phyloP scores from a whole-genome alignment of 768 basidiomycete genomes.

The Nidularia sp. region DNA sequence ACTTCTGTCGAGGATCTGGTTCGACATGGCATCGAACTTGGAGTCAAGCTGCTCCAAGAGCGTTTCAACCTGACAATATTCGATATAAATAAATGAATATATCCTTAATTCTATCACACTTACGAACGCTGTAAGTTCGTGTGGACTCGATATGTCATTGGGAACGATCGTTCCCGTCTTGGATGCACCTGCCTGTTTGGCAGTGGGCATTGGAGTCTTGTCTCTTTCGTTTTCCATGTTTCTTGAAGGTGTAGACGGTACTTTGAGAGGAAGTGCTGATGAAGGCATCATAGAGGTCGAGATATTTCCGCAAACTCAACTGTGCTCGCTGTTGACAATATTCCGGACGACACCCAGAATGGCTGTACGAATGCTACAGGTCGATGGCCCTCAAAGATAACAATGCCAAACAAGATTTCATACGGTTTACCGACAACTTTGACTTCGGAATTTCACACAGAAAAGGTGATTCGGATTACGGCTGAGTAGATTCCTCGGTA shows the following conservation, averaged over 20 bases:
- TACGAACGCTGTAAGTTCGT: conserved; percentile 93
- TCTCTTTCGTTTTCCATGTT: conserved; percentile 37
- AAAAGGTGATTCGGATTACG: neutral
- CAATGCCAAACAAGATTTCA: neutral
- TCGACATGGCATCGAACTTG: conserved; percentile 92
- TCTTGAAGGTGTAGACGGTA: conserved; percentile 54
- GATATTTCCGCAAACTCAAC: neutral
- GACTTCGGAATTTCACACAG: neutral
- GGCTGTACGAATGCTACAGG: neutral
- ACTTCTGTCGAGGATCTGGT: conserved; percentile 84
- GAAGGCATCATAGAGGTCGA: conserved; percentile 28
- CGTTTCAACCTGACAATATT: conserved; percentile 68
- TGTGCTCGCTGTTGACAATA: no score
- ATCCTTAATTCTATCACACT: conserved; percentile 21
- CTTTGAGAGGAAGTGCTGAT: conserved; percentile 67
- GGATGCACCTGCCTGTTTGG: conserved; percentile 31
- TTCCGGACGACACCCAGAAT: no score
- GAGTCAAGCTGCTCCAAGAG: conserved; percentile 83
- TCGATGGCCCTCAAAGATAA: neutral
- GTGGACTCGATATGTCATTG: conserved; percentile 84
- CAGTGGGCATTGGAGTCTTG: conserved; percentile 46
- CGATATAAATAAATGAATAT: conserved; percentile 1
- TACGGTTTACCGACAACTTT: neutral
- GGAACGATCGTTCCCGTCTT: conserved; percentile 37
- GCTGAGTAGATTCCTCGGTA: neutral